Conservation (phyloP, 331 rosid genomes). For the Malus hybrid region DNA sequence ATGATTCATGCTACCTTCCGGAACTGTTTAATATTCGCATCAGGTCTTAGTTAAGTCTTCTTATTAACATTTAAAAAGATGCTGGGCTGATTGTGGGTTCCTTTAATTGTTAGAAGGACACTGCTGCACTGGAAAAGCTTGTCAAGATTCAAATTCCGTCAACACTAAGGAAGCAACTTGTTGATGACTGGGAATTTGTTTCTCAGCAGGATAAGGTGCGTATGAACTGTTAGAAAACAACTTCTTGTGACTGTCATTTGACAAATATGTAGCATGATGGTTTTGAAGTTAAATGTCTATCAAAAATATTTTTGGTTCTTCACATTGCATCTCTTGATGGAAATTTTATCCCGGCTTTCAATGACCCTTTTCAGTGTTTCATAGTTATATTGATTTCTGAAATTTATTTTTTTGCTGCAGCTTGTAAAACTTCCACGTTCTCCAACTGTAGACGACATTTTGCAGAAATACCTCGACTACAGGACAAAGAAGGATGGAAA, state of each 20-base stretch:
- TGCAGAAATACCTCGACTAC: slow-evolving; percentile 77
- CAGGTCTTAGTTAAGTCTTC: not conserved
- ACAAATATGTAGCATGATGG: not conserved
- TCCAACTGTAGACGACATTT: slow-evolving; percentile 88
- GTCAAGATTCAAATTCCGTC: slow-evolving; percentile 92
- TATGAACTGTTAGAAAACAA: slow-evolving; percentile 11
- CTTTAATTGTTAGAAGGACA: slow-evolving; percentile 56
- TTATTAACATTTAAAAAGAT: not conserved
- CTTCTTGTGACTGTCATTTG: not conserved
- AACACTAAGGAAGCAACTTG: slow-evolving; percentile 82
- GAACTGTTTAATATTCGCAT: not conserved
- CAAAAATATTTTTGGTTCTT: slow-evolving; percentile 1
- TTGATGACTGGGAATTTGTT: slow-evolving; percentile 87
- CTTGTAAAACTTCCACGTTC: slow-evolving; percentile 93
- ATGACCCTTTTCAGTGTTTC: not conserved
- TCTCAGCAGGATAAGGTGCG: slow-evolving; percentile 82
- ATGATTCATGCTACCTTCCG: not conserved
- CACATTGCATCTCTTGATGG: not conserved
- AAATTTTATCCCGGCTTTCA: not conserved
- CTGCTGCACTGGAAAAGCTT: slow-evolving; percentile 55
- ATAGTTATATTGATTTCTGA: slow-evolving; percentile 12
- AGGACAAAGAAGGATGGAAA: slow-evolving; percentile 81
- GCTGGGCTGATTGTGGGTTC: slow-evolving; percentile 27
- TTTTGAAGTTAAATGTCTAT: not conserved
- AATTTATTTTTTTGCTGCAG: slow-evolving; percentile 34